Percentiles rank a stretch among this genome's conserved stretches.
Evolutionary conservation across 768 basidiomycete species (phyloP).

Genomic region (Trametes meyenii): DNA sequence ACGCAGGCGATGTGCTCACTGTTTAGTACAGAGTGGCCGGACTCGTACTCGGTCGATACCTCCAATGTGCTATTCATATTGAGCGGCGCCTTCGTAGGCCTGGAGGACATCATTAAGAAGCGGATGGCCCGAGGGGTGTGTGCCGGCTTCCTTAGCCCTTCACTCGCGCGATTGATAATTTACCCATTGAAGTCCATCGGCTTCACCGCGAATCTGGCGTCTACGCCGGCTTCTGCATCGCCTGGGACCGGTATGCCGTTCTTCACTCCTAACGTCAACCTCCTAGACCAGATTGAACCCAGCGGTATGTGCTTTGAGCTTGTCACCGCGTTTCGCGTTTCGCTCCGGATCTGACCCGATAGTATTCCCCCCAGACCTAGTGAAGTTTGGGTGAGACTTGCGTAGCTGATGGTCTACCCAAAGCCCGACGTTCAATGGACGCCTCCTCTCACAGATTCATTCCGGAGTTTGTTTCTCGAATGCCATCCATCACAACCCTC

Average conservation of each 20-base stretch:
- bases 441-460: constrained; percentile 63
- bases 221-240: constrained; percentile 41
- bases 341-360: not conserved
- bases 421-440: no score
- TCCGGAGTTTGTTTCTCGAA: constrained; percentile 91
- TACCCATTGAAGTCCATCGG: constrained; percentile 75
- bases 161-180: not conserved
- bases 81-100: constrained; percentile 93
- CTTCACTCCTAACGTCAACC: constrained; percentile 73
- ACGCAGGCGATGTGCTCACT: not conserved
- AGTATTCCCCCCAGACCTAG: constrained; percentile 57
- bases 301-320: constrained; percentile 44
- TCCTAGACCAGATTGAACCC: constrained; percentile 74
- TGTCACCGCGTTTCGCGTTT: not conserved
- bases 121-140: constrained; percentile 84
- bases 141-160: constrained; percentile 10
- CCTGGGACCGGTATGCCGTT: constrained; percentile 54
- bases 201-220: constrained; percentile 61
- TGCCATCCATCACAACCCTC: constrained; percentile 91
- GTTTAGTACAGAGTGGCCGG: constrained; percentile 52
- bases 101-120: constrained; percentile 80
- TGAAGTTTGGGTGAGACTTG: constrained; percentile 70
- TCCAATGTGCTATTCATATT: constrained; percentile 93
- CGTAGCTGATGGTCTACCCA: no score
- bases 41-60: constrained; percentile 79